Evolutionary conservation across 768 basidiomycete species (phyloP).

Genomic region (Tubosaeta sp.): DNA sequence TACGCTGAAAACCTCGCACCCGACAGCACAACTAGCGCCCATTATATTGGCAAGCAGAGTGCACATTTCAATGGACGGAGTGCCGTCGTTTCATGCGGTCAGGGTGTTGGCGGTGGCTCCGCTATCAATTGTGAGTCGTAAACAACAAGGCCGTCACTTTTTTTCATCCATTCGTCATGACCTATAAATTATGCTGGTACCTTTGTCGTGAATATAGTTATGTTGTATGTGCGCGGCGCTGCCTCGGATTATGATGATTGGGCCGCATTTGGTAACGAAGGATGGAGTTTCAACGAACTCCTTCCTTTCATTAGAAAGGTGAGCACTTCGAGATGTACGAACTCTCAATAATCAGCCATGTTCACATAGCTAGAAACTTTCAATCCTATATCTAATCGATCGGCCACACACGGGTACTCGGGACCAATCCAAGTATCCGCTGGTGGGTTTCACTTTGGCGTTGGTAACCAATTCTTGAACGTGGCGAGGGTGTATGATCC

Average conservation of each 20-base stretch:
- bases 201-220: constrained; percentile 4
- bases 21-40: too few relatives aligned
- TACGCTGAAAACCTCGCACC: too few relatives aligned
- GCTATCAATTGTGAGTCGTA: too few relatives aligned
- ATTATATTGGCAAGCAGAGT: too few relatives aligned
- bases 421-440: constrained; percentile 29
- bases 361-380: constrained; percentile 30
- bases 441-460: constrained; percentile 1
- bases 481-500: constrained; percentile 46
- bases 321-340: too few relatives aligned
- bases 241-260: constrained; percentile 29
- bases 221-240: constrained; percentile 20
- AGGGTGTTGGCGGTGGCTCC: too few relatives aligned
- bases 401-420: constrained; percentile 33
- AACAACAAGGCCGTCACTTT: too few relatives aligned
- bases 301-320: constrained; percentile 5
- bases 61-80: too few relatives aligned
- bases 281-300: constrained; percentile 56
- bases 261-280: constrained; percentile 35
- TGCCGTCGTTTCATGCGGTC: too few relatives aligned
- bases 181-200: too few relatives aligned
- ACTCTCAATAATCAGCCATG: too few relatives aligned
- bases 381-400: constrained; percentile 18
- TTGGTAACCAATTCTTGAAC: constrained; percentile 42
- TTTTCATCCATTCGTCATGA: too few relatives aligned